Evolutionary conservation across 2,329 filamentous ascomycete species (phyloP).

Genomic region (Rutstroemia sp.): DNA sequence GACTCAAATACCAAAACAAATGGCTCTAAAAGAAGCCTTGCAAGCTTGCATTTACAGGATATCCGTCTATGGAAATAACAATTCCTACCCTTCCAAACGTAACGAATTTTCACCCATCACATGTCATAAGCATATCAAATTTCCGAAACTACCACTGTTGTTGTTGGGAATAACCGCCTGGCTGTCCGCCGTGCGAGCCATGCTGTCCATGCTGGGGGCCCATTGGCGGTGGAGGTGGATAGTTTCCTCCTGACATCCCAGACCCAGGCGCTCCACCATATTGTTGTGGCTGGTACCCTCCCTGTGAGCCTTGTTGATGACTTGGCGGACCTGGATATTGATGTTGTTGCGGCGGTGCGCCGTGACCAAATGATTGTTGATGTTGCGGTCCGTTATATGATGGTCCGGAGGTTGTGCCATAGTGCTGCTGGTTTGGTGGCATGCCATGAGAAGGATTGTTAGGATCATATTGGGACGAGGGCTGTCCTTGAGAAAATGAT

Average conservation of each 20-base stretch:
- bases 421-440: constrained; percentile 6
- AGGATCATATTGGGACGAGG: constrained; percentile 7
- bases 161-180: constrained; percentile 6
- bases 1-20: neutral
- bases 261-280: neutral
- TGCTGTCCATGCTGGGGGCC: constrained; percentile 11
- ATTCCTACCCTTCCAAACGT: neutral
- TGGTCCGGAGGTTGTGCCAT: constrained; percentile 13
- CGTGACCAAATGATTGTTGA: constrained; percentile 1
- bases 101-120: neutral
- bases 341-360: constrained; percentile 9
- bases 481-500: constrained; percentile 1
- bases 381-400: constrained; percentile 18
- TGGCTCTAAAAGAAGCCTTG: neutral
- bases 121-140: neutral
- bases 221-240: constrained; percentile 4
- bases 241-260: constrained; percentile 2
- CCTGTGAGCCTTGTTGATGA: constrained; percentile 7
- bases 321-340: constrained; percentile 15
- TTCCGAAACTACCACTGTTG: constrained; percentile 4
- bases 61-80: neutral
- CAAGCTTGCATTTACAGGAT: constrained; percentile 7
- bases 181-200: constrained; percentile 6
- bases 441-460: constrained; percentile 1
- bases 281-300: constrained; percentile 10